Evolutionary conservation across 1,139 yeast genomes (phyloP), one percentile per base, ranked within the genome.

Genomic region (Blastobotrys indianensis): DNA sequence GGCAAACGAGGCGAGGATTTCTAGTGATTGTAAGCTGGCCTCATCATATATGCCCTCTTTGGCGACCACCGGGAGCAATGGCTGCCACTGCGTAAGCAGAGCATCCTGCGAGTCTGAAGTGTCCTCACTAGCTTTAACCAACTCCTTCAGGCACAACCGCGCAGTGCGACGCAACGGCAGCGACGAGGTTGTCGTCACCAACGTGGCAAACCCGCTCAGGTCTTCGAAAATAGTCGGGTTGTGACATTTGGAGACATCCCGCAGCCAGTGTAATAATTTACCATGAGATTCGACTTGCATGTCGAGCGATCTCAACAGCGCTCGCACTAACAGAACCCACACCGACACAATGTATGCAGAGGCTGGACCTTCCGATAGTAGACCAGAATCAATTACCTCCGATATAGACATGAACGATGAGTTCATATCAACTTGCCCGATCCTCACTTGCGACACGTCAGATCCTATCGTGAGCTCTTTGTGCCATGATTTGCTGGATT

Each of bases 1-100:
- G 20, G 48, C 44, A 30, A 45, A 37, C 13, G 51, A 42, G 8
- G 50, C 45, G 13, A 54, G 39, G 10, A 53, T 43, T 12, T 54
- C 44, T 39, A 53, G 35, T 6, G 56, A 51, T 31, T 49, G 45
- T 16, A 48, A 30, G 29, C 52, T 33, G 20, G 32, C 37, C 2
- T 31, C 36, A 8, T 25, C 28, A 35, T 40, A 53, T 9, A 52
- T 41, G 20, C 45, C 46, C n/a, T 29, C 42, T 8, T 25, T 37
- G 3, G 46, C 44, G 15, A 39, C 4, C 1, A 51, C 39, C 2
- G 58, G 57, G 33, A 55, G 42, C 2, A n/a, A 20, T 9, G 39
- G 38, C 17, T 30, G 11, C 55, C 56, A 53, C 15, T 38, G 35
- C 2, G 20, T 13, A 4, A 42, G 38, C 11, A 50, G 29, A 10